Conservation (phyloP, 306 rosid genomes). For the Vigna unguiculata region DNA sequence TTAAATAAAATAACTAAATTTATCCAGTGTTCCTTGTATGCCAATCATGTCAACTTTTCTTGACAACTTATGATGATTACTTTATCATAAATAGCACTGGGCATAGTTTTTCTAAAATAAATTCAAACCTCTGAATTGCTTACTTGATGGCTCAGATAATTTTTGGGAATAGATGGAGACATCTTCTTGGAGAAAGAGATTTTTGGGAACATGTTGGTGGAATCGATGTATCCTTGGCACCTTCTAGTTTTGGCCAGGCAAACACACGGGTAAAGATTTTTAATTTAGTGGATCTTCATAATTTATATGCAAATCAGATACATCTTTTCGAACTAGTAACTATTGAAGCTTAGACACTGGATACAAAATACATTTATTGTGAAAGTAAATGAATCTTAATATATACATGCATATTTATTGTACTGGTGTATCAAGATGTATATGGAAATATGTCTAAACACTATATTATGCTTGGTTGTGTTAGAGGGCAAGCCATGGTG, state of each 20-base stretch:
- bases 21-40: constrained; percentile 28
- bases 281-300: constrained; percentile 23
- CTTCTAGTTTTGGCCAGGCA: constrained; percentile 98
- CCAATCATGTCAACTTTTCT: constrained; percentile 4
- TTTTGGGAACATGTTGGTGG: constrained; percentile 99
- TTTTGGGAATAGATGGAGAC: constrained; percentile 97
- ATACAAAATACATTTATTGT: constrained; percentile 15
- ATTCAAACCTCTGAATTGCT: constrained; percentile 40
- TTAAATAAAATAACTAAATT: constrained; percentile 9
- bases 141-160: constrained; percentile 71
- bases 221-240: constrained; percentile 85
- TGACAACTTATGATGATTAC: constrained; percentile 23
- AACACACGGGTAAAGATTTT: constrained; percentile 76
- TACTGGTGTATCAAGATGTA: neutral
- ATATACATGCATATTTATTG: neutral
- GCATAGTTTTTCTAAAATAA: constrained; percentile 15
- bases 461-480: constrained; percentile 8
- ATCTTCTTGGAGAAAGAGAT: constrained; percentile 88
- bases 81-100: constrained; percentile 12
- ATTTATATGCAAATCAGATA: constrained; percentile 26
- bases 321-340: constrained; percentile 22
- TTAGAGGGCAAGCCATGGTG: neutral
- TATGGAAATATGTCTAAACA: neutral
- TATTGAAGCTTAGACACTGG: constrained; percentile 7
- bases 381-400: constrained; percentile 24